These are phyloP conservation scores for Suillus bovinus DNA, from an alignment of 768 basidiomycete species.

Conservation along the genomic window DNA sequence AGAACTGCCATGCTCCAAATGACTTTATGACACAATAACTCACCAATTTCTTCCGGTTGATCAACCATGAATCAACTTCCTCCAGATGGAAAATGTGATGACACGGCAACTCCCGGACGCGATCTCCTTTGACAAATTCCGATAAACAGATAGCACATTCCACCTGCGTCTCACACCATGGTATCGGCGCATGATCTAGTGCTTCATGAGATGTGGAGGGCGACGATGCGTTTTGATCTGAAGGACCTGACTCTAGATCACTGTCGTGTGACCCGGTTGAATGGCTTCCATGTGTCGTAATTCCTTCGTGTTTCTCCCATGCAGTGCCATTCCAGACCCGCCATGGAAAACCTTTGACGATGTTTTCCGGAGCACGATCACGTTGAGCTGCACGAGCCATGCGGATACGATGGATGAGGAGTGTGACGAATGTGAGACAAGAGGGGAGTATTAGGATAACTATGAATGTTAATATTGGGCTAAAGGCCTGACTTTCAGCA, in stretches of 20 bases:
- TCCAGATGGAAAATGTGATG: constrained; percentile 93
- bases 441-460: constrained; percentile 90
- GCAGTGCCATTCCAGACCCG: constrained; percentile 77
- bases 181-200: constrained; percentile 36
- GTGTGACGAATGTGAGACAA: constrained; percentile 82
- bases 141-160: constrained; percentile 95
- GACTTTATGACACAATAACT: constrained; percentile 30
- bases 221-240: constrained; percentile 21
- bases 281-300: constrained; percentile 27
- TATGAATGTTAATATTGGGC: constrained; percentile 84
- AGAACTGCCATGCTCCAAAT: constrained; percentile 3
- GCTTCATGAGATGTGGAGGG: constrained; percentile 28
- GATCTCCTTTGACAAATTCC: constrained; percentile 84
- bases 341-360: constrained; percentile 80
- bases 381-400: constrained; percentile 78
- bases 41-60: constrained; percentile 90
- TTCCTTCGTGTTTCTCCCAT: constrained; percentile 74
- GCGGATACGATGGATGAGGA: constrained; percentile 87
- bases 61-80: constrained; percentile 92
- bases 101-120: constrained; percentile 89
- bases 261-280: constrained; percentile 25
- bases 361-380: constrained; percentile 79
- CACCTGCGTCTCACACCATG: constrained; percentile 79
- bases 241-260: constrained; percentile 41
- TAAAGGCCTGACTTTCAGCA: constrained; percentile 29